Evolutionary conservation across 805 yeast genomes (phyloP), one percentile per base, ranked within the genome.

Genomic region (Saturnispora sanitii): DNA sequence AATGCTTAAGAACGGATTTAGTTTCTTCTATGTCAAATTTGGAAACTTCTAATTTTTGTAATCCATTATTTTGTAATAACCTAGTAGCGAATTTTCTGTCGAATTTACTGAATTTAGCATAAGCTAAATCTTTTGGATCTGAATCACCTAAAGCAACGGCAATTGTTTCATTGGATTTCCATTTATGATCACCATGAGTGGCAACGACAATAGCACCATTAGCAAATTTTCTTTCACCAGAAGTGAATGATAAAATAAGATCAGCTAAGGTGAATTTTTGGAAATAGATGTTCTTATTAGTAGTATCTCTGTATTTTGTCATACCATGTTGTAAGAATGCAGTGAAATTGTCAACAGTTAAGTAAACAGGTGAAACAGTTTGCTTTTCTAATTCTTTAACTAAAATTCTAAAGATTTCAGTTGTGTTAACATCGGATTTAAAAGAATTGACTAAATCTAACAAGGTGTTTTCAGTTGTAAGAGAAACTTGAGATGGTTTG

Each of bases 261-360:
- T 69, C 69, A 11, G 81, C 77, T 17, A 85, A 53, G 56, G 83
- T 87, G 35, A 87, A 68, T 22, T 79, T 71, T 18, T 68, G 66
- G 44, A 78, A 67, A 49, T 75, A 75, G 42, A 87, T 71, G 8
- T 69, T 69, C 31, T 63, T 57, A 61, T 77, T 76, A 19, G 73
- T 64, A 1, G 69, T 58, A 53, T 78, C 71, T 50, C 73, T 70
- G 62, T 87, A 85, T 31, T 62, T 67, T 7, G 94, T 73, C 39
- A 60, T 59, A 6, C 82, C 68, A 23, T 61, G 52, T 29, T 77
- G 71, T 11, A 77, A 57, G 43, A 84, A 60, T 3, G 78, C 75
- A 44, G 84, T 77, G 54, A 85, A 69, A 54, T 82, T 78, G 57
- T 87, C 96, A 33, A 86, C 68, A 3, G 94, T 69, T 33, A 85